phyloP scores from a whole-genome alignment of 73 alveolate genomes.

The Symbiodinium natans region DNA sequence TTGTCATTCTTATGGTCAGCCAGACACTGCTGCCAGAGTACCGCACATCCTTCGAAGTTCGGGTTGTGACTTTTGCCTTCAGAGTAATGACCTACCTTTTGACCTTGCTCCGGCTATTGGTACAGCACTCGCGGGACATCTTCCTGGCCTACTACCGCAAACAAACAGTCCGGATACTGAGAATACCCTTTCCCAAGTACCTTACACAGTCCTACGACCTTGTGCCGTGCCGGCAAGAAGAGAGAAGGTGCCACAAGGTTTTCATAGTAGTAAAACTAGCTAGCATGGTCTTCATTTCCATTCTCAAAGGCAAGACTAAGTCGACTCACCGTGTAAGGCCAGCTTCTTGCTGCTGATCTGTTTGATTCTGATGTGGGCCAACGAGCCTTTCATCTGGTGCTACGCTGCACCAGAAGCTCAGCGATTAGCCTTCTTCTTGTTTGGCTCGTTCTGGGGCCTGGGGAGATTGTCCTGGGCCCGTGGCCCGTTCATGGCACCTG shows the following conservation, averaged over 20 bases:
- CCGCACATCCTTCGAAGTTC: slow-evolving; percentile 25
- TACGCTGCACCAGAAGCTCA: background rate
- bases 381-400: slow-evolving; percentile 64
- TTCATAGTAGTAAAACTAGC: no score
- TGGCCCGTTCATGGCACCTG: no score
- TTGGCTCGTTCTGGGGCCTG: no score
- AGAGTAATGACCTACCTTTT: slow-evolving; percentile 33
- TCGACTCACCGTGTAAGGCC: slow-evolving; percentile 41
- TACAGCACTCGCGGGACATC: slow-evolving; percentile 53
- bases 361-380: slow-evolving; percentile 37
- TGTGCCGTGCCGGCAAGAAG: background rate
- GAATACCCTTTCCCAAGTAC: slow-evolving; percentile 47
- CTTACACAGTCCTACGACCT: slow-evolving; percentile 32
- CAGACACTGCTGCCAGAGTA: slow-evolving; percentile 84
- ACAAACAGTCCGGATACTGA: slow-evolving; percentile 42
- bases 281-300: background rate
- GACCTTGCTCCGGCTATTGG: slow-evolving; percentile 56
- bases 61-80: slow-evolving; percentile 33
- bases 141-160: slow-evolving; percentile 24
- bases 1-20: slow-evolving; percentile 75
- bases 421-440: background rate
- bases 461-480: no score
- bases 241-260: no score
- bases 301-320: no score
- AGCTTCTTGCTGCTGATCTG: slow-evolving; percentile 78